Conservation (phyloP, 2,329 filamentous ascomycete species). For the Septoria petroselini region DNA sequence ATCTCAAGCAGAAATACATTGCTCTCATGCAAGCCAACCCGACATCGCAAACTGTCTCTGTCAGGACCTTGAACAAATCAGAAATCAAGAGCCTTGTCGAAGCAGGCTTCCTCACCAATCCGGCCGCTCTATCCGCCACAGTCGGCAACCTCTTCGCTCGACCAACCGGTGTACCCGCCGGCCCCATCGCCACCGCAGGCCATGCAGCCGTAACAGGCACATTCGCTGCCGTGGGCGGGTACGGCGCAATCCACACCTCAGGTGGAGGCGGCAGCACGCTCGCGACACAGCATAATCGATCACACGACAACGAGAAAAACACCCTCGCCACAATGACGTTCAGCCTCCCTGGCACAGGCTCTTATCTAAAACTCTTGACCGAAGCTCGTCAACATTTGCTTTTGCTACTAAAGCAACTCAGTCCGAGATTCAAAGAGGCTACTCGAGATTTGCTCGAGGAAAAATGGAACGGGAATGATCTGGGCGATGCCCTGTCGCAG, state of each 20-base stretch:
- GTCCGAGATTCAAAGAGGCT: slow-evolving; percentile 58
- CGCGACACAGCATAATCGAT: slow-evolving; percentile 31
- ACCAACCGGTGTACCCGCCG: slow-evolving; percentile 38
- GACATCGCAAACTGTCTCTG: slow-evolving; percentile 44
- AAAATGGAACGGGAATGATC: slow-evolving; percentile 67
- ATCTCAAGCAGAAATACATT: slow-evolving; percentile 53
- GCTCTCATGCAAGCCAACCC: slow-evolving; percentile 53
- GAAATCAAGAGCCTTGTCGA: slow-evolving; percentile 60
- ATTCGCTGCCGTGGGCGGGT: slow-evolving; percentile 65
- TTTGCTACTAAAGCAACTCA: slow-evolving; percentile 55
- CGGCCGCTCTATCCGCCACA: slow-evolving; percentile 44
- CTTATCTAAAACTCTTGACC: slow-evolving; percentile 63
- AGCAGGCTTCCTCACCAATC: slow-evolving; percentile 62
- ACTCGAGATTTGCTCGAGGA: slow-evolving; percentile 62
- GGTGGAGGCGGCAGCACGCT: slow-evolving; percentile 53
- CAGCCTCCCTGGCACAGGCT: slow-evolving; percentile 64
- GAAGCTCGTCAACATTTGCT: slow-evolving; percentile 61
- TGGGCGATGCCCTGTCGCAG: slow-evolving; percentile 46
- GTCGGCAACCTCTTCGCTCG: slow-evolving; percentile 44
- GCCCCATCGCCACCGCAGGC: slow-evolving; percentile 58
- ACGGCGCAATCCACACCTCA: slow-evolving; percentile 61
- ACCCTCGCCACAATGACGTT: slow-evolving; percentile 46
- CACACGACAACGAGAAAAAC: slow-evolving; percentile 9
- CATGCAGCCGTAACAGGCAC: slow-evolving; percentile 66
- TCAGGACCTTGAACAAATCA: slow-evolving; percentile 42